Conservation (phyloP, 2,329 filamentous ascomycete species). For the Blumeria graminis region DNA sequence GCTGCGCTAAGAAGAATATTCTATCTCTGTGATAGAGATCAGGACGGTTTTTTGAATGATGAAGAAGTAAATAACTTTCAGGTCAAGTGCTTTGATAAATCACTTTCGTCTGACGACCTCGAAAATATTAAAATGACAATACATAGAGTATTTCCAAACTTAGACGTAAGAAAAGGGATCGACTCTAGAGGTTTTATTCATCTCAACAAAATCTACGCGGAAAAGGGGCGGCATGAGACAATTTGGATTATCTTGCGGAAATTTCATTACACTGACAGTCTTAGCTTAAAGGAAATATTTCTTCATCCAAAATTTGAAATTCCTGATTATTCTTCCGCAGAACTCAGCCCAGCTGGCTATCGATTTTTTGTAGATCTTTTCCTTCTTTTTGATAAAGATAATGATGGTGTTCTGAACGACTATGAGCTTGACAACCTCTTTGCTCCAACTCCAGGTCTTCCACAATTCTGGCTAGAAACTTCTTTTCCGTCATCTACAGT, state of each 20-base stretch:
- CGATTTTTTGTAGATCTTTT: slow-evolving; percentile 96
- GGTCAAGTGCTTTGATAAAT: slow-evolving; percentile 73
- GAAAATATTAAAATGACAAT: slow-evolving; percentile 81
- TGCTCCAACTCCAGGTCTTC: slow-evolving; percentile 75
- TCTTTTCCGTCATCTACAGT: slow-evolving; percentile 86
- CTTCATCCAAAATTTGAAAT: slow-evolving; percentile 88
- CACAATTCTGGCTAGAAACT: slow-evolving; percentile 65
- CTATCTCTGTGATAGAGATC: slow-evolving; percentile 87
- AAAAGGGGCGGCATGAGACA: slow-evolving; percentile 92
- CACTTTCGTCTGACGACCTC: slow-evolving; percentile 56
- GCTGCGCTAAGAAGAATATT: slow-evolving; percentile 77
- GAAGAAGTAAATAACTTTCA: slow-evolving; percentile 82
- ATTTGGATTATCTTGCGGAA: slow-evolving; percentile 93
- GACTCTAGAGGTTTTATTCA: slow-evolving; percentile 65
- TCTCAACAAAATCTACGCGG: slow-evolving; percentile 85
- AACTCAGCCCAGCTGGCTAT: slow-evolving; percentile 83
- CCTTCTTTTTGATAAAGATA: slow-evolving; percentile 86
- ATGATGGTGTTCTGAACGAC: slow-evolving; percentile 80
- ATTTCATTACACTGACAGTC: slow-evolving; percentile 87
- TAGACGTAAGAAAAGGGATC: slow-evolving; percentile 45
- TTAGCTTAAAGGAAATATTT: slow-evolving; percentile 77
- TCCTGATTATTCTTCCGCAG: slow-evolving; percentile 72
- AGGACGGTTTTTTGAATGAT: slow-evolving; percentile 79
- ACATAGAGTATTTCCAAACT: slow-evolving; percentile 37
- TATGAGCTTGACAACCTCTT: slow-evolving; percentile 69